A percentile compares a stretch with the other conserved stretches of the same genome.
These are phyloP conservation scores for Mycena citricolor DNA, from an alignment of 1,284 basidiomycete genomes.

Conservation along the genomic window DNA sequence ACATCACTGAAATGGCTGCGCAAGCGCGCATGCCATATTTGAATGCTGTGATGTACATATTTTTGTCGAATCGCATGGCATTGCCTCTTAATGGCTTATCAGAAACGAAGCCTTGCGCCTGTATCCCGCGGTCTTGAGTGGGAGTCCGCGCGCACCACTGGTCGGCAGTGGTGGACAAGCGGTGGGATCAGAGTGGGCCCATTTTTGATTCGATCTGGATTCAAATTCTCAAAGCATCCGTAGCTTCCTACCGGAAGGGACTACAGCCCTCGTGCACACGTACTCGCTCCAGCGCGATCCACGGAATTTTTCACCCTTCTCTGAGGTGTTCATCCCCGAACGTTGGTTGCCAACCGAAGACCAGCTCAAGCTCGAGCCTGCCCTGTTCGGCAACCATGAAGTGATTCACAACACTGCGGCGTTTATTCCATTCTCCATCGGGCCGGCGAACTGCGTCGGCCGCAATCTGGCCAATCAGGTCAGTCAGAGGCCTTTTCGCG, in stretches of 20 bases:
- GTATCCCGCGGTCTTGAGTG: slow-evolving; percentile 35
- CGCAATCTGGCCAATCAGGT: background rate
- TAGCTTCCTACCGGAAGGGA: slow-evolving; percentile 41
- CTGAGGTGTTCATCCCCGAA: slow-evolving; percentile 42
- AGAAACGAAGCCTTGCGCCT: slow-evolving; percentile 42
- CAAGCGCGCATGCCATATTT: slow-evolving; percentile 28
- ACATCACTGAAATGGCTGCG: slow-evolving; percentile 11
- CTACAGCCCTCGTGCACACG: slow-evolving; percentile 32
- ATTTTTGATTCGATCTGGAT: background rate
- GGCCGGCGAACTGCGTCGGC: slow-evolving; percentile 1
- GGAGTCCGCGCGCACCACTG: slow-evolving; percentile 30
- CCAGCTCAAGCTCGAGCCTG: too few relatives aligned
- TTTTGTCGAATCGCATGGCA: slow-evolving; percentile 5
- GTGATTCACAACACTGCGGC: background rate
- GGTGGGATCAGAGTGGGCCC: slow-evolving; percentile 27
- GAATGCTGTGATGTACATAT: slow-evolving; percentile 29
- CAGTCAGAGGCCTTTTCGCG: too few relatives aligned
- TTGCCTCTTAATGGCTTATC: background rate
- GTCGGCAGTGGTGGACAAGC: slow-evolving; percentile 30
- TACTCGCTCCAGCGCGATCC: slow-evolving; percentile 42
- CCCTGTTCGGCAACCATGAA: background rate
- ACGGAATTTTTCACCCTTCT: slow-evolving; percentile 37
- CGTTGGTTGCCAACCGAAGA: slow-evolving; percentile 36
- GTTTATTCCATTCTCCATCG: slow-evolving; percentile 4
- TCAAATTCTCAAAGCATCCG: background rate